These are phyloP conservation scores for Venturia oleaginea DNA, from an alignment of 2,329 filamentous ascomycete species.

Conservation along the genomic window DNA sequence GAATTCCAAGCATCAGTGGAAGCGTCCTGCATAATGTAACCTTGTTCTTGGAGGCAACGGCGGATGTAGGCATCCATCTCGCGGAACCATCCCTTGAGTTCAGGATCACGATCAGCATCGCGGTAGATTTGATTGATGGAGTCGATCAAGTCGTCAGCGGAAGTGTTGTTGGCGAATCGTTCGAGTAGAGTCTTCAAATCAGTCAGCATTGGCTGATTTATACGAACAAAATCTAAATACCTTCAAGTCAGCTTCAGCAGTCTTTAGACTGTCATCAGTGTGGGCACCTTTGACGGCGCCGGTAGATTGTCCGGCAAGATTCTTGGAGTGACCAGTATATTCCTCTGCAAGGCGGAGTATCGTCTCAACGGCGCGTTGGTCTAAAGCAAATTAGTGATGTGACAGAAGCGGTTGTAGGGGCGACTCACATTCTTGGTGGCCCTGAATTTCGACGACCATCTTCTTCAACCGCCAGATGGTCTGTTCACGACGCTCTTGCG, in stretches of 20 bases:
- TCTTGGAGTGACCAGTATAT: conserved; percentile 68
- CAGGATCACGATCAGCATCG: conserved; percentile 76
- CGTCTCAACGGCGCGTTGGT: conserved; percentile 83
- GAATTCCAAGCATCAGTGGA: conserved; percentile 75
- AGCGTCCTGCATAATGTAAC: conserved; percentile 76
- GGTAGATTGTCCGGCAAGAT: conserved; percentile 53
- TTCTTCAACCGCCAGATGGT: conserved; percentile 91
- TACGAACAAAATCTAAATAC: conserved; percentile 37
- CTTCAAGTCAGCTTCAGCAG: conserved; percentile 72
- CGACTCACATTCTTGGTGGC: conserved; percentile 72
- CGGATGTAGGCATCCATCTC: conserved; percentile 68
- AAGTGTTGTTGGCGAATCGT: conserved; percentile 92
- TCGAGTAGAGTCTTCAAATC: conserved; percentile 68
- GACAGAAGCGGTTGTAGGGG: background rate
- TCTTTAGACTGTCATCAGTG: conserved; percentile 51
- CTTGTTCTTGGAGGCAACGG: conserved; percentile 77
- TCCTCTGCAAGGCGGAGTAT: conserved; percentile 75
- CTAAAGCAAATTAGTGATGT: conserved; percentile 26
- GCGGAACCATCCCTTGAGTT: conserved; percentile 86
- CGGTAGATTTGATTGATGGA: conserved; percentile 78
- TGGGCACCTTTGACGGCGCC: conserved; percentile 66
- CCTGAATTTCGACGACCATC: conserved; percentile 94
- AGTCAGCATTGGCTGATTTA: conserved; percentile 40
- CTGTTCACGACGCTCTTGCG: conserved; percentile 86
- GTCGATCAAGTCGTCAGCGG: conserved; percentile 74